Percentiles rank a stretch among this genome's conserved stretches.
phyloP scores from a whole-genome alignment of 208 protist species.

The Leishmania major region DNA sequence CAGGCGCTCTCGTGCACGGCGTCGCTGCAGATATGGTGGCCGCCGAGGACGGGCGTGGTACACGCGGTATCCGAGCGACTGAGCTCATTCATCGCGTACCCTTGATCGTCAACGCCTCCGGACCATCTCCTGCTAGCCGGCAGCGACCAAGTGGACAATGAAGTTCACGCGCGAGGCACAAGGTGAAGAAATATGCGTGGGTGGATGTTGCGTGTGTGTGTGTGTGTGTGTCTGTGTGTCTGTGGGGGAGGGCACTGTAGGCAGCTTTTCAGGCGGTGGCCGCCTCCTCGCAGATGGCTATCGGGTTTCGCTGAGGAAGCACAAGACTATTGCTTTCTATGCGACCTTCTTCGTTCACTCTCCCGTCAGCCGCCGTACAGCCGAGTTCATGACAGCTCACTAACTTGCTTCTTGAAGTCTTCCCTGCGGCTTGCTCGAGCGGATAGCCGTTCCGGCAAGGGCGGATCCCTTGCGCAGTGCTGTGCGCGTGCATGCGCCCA shows the following conservation, averaged over 20 bases:
- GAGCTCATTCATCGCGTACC: constrained; percentile 53
- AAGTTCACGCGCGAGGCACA: neutral
- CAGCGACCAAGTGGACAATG: neutral
- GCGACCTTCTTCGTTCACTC: neutral
- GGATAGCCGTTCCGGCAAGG: neutral
- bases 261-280: neutral
- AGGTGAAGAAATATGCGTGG: neutral
- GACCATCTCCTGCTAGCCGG: neutral
- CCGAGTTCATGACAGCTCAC: neutral
- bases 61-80: constrained; percentile 69
- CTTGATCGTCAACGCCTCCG: constrained; percentile 51
- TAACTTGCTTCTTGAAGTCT: neutral
- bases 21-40: constrained; percentile 74
- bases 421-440: neutral
- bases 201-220: neutral
- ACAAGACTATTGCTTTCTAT: neutral
- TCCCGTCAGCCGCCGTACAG: neutral
- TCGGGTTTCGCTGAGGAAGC: neutral
- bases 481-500: neutral
- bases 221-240: neutral
- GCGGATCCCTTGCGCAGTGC: neutral
- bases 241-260: neutral
- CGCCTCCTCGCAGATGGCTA: neutral
- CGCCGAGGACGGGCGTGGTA: constrained; percentile 32
- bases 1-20: constrained; percentile 55